phyloP scores from a whole-genome alignment of 305 asterid genomes.

The Fraxinus floribunda region DNA sequence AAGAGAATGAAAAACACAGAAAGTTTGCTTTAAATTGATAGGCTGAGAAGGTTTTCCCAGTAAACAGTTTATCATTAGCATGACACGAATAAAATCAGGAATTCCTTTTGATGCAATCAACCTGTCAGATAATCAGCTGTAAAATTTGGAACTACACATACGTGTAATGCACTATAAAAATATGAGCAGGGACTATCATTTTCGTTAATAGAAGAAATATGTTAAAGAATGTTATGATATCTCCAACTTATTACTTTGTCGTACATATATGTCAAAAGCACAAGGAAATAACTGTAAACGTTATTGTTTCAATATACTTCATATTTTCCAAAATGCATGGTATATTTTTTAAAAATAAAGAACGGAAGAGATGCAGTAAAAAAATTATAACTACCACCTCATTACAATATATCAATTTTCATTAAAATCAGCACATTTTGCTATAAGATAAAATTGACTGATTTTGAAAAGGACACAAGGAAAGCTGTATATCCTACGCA shows the following conservation, averaged over 20 bases:
- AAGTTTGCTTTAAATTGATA: not conserved
- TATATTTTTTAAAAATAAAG: not conserved
- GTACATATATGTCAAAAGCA: not conserved
- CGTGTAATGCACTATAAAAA: not conserved
- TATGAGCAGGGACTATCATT: not conserved
- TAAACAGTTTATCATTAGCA: not conserved
- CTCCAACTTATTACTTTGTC: not conserved
- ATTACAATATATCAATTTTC: not conserved
- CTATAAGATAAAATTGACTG: not conserved
- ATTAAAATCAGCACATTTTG: not conserved
- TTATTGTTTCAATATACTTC: not conserved
- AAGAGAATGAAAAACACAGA: not conserved
- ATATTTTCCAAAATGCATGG: not conserved
- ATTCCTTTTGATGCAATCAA: not conserved
- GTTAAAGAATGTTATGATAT: not conserved
- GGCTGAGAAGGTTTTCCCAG: not conserved
- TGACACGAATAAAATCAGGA: not conserved
- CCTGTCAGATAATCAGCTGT: not conserved
- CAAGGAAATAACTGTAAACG: not conserved
- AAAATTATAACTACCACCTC: not conserved
- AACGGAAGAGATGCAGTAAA: not conserved
- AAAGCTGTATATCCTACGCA: not conserved
- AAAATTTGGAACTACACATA: not conserved
- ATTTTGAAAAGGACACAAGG: not conserved
- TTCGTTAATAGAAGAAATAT: not conserved